These are phyloP conservation scores for Vigna radiata DNA, from an alignment of 306 rosid genomes.

Conservation along the genomic window DNA sequence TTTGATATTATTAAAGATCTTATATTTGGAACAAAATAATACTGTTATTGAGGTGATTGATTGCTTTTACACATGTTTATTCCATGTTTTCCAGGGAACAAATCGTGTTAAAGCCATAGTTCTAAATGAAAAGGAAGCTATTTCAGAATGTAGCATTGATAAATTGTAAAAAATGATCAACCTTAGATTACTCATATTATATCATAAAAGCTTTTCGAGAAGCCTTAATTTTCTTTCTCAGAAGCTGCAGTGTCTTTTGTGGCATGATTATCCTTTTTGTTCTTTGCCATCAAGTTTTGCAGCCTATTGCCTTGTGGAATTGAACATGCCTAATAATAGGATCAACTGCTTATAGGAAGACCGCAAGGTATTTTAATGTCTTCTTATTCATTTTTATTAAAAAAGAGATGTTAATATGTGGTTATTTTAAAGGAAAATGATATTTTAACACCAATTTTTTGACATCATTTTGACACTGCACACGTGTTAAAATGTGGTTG, in stretches of 20 bases:
- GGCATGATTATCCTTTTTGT: constrained; percentile 40
- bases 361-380: constrained; percentile 13
- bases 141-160: not conserved
- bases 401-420: too few relatives aligned
- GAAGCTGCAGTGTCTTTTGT: constrained; percentile 23
- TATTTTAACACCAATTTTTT: too few relatives aligned
- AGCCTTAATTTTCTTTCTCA: constrained; percentile 19
- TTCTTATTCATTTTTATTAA: not conserved
- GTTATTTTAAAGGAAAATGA: too few relatives aligned
- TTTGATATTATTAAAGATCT: too few relatives aligned
- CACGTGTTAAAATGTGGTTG: too few relatives aligned
- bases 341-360: constrained; percentile 32
- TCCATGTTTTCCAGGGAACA: constrained; percentile 19
- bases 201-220: not conserved
- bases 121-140: not conserved
- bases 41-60: not conserved
- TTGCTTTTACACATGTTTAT: not conserved
- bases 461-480: too few relatives aligned
- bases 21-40: too few relatives aligned
- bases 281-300: constrained; percentile 36
- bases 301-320: constrained; percentile 9
- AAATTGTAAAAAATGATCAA: constrained; percentile 15
- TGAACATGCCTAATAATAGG: constrained; percentile 27
- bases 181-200: constrained; percentile 18
- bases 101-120: constrained; percentile 1